A percentile compares a stretch with the other conserved stretches of the same genome.
Evolutionary conservation across 495 filamentous ascomycete species (phyloP).

Genomic region (Neurospora sp.): DNA sequence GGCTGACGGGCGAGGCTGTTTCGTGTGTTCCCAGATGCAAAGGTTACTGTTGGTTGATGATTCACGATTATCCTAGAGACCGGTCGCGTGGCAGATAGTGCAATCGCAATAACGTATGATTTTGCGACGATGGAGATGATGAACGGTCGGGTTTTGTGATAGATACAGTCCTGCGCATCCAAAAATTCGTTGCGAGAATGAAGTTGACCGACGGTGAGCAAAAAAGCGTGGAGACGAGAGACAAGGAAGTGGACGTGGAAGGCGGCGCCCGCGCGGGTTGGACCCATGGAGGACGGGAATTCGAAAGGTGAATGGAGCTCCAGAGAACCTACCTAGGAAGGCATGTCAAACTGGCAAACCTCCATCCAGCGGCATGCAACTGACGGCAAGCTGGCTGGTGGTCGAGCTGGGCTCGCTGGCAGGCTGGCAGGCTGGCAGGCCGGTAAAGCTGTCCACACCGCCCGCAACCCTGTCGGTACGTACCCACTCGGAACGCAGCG

Average conservation of each 20-base stretch:
- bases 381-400: background rate
- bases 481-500: background rate
- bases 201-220: background rate
- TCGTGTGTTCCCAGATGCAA: background rate
- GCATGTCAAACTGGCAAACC: background rate
- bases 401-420: background rate
- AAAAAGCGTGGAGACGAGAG: background rate
- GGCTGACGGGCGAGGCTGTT: background rate
- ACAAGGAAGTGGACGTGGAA: background rate
- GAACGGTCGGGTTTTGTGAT: background rate
- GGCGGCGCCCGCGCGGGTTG: background rate
- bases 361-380: background rate
- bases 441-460: background rate
- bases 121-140: background rate
- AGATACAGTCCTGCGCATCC: background rate
- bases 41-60: background rate
- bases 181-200: background rate
- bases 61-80: background rate
- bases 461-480: background rate
- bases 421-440: background rate
- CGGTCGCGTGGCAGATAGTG: background rate
- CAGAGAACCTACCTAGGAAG: background rate
- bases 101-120: background rate
- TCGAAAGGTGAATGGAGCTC: background rate
- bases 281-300: background rate